These are phyloP conservation scores for Marvania coccoides DNA, from an alignment of 139 green algal species.

Conservation along the genomic window DNA sequence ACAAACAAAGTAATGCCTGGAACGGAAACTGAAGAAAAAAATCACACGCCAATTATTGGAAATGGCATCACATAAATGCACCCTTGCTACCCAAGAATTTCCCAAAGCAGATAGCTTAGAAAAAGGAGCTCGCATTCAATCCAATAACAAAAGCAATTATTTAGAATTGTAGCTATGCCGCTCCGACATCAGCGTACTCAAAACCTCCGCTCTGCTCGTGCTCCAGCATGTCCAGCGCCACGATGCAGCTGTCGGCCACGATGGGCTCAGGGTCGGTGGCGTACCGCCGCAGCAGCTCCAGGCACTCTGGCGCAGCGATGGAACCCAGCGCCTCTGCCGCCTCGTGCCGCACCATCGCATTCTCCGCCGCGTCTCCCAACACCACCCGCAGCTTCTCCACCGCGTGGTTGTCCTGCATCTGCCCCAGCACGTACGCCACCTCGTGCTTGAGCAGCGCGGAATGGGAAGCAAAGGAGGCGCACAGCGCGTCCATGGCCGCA, in stretches of 20 bases:
- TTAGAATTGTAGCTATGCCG: slow-evolving; percentile 17
- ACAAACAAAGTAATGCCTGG: no score
- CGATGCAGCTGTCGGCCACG: slow-evolving; percentile 89
- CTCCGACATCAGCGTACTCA: slow-evolving; percentile 61
- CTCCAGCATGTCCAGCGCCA: slow-evolving; percentile 93
- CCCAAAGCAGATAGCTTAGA: no score
- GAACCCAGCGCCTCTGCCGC: slow-evolving; percentile 92
- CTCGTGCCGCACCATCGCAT: slow-evolving; percentile 98
- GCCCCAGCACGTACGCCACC: slow-evolving; percentile 94
- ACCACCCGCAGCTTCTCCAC: slow-evolving; percentile 38
- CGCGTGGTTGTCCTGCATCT: slow-evolving; percentile 79
- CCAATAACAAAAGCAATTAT: no score
- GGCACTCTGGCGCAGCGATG: slow-evolving; percentile 50
- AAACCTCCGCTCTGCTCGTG: slow-evolving; percentile 73
- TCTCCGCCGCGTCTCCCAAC: slow-evolving; percentile 61
- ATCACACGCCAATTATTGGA: no score
- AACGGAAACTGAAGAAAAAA: no score
- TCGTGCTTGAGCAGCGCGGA: slow-evolving; percentile 89
- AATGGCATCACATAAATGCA: no score
- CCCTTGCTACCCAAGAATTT: no score
- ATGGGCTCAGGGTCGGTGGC: slow-evolving; percentile 75
- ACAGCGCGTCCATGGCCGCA: slow-evolving; percentile 68
- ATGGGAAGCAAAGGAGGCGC: slow-evolving; percentile 34
- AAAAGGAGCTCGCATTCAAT: no score
- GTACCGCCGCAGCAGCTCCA: slow-evolving; percentile 62